Conservation (phyloP, 768 basidiomycete genomes). For the Paxillus involutus region DNA sequence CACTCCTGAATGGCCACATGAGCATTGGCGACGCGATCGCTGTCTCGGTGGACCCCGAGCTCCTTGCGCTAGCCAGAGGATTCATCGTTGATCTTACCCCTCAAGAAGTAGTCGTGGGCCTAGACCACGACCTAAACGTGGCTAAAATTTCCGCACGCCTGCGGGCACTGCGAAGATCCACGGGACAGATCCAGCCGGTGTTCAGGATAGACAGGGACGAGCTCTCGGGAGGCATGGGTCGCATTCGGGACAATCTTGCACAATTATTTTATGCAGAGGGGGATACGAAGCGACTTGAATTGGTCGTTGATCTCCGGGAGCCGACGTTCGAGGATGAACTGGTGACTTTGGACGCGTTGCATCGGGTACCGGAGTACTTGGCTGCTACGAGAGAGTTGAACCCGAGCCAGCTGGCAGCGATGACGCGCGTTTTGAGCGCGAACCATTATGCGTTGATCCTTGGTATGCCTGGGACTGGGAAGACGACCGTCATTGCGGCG, state of each 20-base stretch:
- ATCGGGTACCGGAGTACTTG: conserved; percentile 29
- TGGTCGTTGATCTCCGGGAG: conserved; percentile 78
- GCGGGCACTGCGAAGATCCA: conserved; percentile 18
- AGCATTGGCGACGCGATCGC: conserved; percentile 79
- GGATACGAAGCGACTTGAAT: conserved; percentile 61
- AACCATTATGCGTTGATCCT: conserved; percentile 89
- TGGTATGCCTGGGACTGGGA: conserved; percentile 99
- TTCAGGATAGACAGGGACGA: conserved; percentile 97
- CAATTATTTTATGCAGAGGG: conserved; percentile 84
- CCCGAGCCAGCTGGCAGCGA: conserved; percentile 65
- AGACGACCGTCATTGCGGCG: conserved; percentile 92
- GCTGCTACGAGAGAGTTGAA: conserved; percentile 53
- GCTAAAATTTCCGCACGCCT: conserved; percentile 45
- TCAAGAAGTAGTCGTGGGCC: conserved; percentile 66
- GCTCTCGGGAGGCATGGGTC: conserved; percentile 79
- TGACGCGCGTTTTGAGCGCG: conserved; percentile 73
- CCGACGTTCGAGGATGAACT: conserved; percentile 59
- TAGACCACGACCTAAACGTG: conserved; percentile 75
- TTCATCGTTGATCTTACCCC: conserved; percentile 76
- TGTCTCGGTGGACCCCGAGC: conserved; percentile 81
- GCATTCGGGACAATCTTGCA: conserved; percentile 88
- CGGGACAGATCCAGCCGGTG: conserved; percentile 23
- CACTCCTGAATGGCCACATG: conserved; percentile 77
- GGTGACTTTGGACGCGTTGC: conserved; percentile 11
- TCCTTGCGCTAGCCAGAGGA: conserved; percentile 84